Base-by-base conservation (phyloP, 169 alveolate species). In the Plasmodium blacklocki region DNA sequence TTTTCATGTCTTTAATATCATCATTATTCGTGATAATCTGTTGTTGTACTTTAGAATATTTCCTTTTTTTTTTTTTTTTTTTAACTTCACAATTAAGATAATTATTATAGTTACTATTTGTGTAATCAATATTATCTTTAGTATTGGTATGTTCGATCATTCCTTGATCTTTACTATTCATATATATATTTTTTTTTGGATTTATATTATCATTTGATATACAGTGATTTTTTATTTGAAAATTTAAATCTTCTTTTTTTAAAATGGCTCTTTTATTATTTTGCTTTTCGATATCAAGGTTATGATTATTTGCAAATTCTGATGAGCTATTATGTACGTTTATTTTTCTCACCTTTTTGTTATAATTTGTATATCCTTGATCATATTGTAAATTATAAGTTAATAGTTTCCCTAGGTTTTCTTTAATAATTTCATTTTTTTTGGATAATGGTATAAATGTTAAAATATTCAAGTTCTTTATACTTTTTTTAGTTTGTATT, bases 1-100 rank as follows among this genome's bases (percentile, higher is more conserved):
- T 83, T 72, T 83, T 83, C 19, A 83, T 68, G 26, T 68, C 91
- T 83, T 76, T 76, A 12, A 76, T 76, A 43, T 66, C 26, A 23
- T 74, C 64, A 26, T 23, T 68, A 15, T 68, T 12, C 14, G 52
- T 23, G 21, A 15, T 12, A 14, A 64, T n/a, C 8, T 68, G 29
- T 4, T 60, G 62, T 66, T 83, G 66, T 50, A 47, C 21, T 56
- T 66, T 67, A 60, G 60, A 54, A 32, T 83, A 83, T 23, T 18
- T 68, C 19, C 23, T 80, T 67, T 58, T 80, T 45, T 15, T 26
- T 11, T 54, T 60, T 21, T 64, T 67, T 52, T 54, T 39, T 5
- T 39, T 39, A 39, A 39, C 47, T 5, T 39, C 11, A 39, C 9
- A 5, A 39, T 39, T 39, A 39, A 39, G 47, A 39, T 39, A 39